Base-by-base conservation (phyloP, 164 flowering plant species). In the Vitis cinerea region DNA sequence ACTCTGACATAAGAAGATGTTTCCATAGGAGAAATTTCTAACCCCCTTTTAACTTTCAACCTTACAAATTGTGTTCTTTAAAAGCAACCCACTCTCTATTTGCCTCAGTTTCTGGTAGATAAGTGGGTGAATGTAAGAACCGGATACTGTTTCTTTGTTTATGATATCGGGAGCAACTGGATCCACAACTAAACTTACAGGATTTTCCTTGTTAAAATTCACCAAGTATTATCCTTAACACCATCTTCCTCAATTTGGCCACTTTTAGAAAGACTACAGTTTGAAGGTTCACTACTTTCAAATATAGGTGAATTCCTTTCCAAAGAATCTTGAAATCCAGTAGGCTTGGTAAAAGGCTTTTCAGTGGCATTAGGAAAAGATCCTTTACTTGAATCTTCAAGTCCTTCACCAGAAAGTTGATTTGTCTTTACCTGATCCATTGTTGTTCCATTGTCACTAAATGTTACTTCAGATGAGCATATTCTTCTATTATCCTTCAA, bases 401-500 rank as follows among this genome's bases (percentile, higher is more conserved):
- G 44, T 19, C 71, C 77, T 73, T 77, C 85, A 74, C 53, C 61
- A 11, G 54, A 67, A 67, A 65, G 64, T 54, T 73, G 65, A 70
- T 71, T 71, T 64, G 59, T 73, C 63, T 69, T 65, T 10, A 50
- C 74, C 53, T 76, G 78, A 66, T 74, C 74, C 48, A 63, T 52
- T 14, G 61, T 58, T 27, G 66, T 56, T 23, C 77, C 85, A 74
- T 83, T 77, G 19, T 19, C 19, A 19, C 19, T 19, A 19, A 19
- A 19, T 19, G 19, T 19, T 19, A 19, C 19, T 19, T 74, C 78
- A 30, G 85, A 71, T 31, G 82, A 65, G 73, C 77, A 63, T 4
- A 73, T 57, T 12, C 57, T 55, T 63, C 79, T 78, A 31, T 80
- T 74, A 62, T 83, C 90, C 75, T 79, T 86, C 71, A 80, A 53